Evolutionary conservation across 305 asterid species (phyloP).

Genomic region (Fraxinus dipetala): DNA sequence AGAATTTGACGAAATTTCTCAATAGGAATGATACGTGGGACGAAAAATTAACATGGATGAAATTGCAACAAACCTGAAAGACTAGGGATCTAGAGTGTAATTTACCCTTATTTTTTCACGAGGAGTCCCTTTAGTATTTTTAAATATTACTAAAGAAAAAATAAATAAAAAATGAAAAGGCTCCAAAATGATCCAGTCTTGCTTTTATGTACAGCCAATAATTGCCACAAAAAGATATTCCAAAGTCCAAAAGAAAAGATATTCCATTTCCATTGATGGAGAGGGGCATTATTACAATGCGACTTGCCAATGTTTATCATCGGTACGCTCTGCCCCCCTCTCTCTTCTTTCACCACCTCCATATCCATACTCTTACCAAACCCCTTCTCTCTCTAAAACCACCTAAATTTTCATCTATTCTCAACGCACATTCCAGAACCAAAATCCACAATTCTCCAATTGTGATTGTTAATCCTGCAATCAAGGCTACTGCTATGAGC

Average conservation of each 20-base stretch:
- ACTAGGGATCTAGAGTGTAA: not conserved
- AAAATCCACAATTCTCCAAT: conserved; percentile 22
- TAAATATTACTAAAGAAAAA: not conserved
- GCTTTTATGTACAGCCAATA: conserved; percentile 21
- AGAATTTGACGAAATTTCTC: not conserved
- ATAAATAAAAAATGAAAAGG: not conserved
- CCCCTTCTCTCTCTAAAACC: conserved; percentile 40
- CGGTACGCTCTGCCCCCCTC: conserved; percentile 37
- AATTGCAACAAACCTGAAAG: not conserved
- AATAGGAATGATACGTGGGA: not conserved
- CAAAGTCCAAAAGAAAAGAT: not conserved
- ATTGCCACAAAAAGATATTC: conserved; percentile 15
- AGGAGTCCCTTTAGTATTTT: not conserved
- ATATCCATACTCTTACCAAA: conserved; percentile 34
- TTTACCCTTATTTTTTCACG: not conserved
- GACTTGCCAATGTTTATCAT: conserved; percentile 57
- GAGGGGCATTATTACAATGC: conserved; percentile 33
- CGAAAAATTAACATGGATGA: not conserved
- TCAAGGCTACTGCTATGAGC: conserved; percentile 30
- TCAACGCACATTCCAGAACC: conserved; percentile 20
- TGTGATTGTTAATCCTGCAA: conserved; percentile 16
- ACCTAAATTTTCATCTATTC: conserved; percentile 24
- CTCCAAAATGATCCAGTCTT: not conserved
- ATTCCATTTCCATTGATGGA: not conserved
- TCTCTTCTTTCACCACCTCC: not conserved